Evolutionary conservation across 805 yeast species (phyloP), one percentile per base, ranked within the genome.

Genomic region (Cyberlindnera euphorbiae): DNA sequence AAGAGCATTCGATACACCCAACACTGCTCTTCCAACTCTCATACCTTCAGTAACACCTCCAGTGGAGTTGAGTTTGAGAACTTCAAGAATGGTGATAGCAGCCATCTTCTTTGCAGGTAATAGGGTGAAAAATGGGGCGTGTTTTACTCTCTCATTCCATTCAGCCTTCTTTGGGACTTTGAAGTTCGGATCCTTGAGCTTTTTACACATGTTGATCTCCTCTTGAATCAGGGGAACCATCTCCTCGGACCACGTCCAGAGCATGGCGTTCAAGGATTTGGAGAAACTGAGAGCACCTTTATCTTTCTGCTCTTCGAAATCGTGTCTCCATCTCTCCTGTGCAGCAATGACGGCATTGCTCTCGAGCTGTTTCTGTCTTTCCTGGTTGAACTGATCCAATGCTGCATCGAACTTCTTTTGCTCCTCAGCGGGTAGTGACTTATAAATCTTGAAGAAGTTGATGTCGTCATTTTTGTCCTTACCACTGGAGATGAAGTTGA

Each of bases 281-380:
- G 76, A 73, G 26, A 77, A 58, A 4, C 75, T 57, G 19, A 58
- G 38, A 10, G 69, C 76, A 16, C 86, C 86, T 46, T 81, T 69
- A 32, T 70, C 67, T 39, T 67, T 66, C 52, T 77, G 69, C 35
- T 74, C 77, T 49, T 86, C 94, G 48, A 75, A 82, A 45, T 80
- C 89, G 47, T 79, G 80, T 55, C 77, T 80, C 98, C 98, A 90
- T 57, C 84, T 82, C 51, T 81, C 86, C 44, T 75, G 77, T 1
- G 97, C 95, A 1, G 90, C 89, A 45, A 83, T 89, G 2, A 84
- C 67, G 3, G 95, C 90, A 40, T 82, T 72, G 14, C 76, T 65
- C 59, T 93, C 98, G 22, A 93, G 56, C 21, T 72, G 72, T 30
- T 74, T 65, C 58, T 93, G 96, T 55, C 98, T 75, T 17, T 75